Base-by-base conservation (phyloP, 768 basidiomycete species). In the Agrocybe praecox region DNA sequence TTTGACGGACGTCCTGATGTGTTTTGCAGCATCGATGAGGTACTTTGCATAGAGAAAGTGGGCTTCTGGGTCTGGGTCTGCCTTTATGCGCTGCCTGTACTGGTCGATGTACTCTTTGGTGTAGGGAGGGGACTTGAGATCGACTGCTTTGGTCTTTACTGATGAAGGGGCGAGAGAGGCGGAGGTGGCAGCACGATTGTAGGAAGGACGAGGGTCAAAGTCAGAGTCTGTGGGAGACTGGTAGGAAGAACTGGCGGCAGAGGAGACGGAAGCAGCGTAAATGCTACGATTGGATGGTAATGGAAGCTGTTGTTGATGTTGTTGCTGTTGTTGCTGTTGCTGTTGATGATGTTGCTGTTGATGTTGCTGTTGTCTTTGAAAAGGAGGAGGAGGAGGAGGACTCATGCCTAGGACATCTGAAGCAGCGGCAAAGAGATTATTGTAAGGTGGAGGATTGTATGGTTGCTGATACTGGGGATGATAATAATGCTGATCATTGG, bases 31-130 rank as follows among this genome's bases (percentile, higher is more conserved):
- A 66, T 98, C 97, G 69, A 99, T 95, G 57, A 99, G 87, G 71
- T 98, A 99, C 75, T 96, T 98, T n/a, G 96, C 93, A 68, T 97
- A 99, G 22, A 90, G 78, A 72, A 98, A 98, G 70, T 98, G 97
- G 22, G 96, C 93, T 71, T 98, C 97, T 0, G 96, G 96, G 69
- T 99, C 97, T 2, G 96, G 96, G 72, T 99, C 97, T 24, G 86
- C 89, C 73, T 98, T 98, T 76, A 99, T 97, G 51, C 97, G 88
- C 55, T 91, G 89, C 18, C 97, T 92, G 74, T 99, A 99, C 69
- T 97, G 90, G 68, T 99, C 97, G 63, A 99, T 95, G 68, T 96
- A 97, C 65, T 95, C 89, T 69, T 94, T 96, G 17, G 94, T 97
- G 70, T 87, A 96, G 2, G 96, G 96, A 21, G 92, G 92, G 0